These are phyloP conservation scores for Protea cynaroides DNA, from an alignment of 164 flowering plant genomes.

Conservation along the genomic window DNA sequence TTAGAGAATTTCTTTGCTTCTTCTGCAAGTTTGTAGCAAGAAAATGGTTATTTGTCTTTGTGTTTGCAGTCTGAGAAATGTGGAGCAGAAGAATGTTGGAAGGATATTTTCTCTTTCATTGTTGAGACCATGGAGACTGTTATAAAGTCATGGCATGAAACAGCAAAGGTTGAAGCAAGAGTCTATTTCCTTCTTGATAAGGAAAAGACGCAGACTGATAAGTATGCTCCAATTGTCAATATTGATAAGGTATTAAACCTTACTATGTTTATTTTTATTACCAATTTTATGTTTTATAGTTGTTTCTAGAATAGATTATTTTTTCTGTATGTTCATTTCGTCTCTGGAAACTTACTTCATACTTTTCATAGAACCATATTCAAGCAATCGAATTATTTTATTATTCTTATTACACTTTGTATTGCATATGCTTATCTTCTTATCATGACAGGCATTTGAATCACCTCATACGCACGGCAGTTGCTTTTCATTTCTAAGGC, in stretches of 20 bases:
- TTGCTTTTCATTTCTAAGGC: slow-evolving; percentile 81
- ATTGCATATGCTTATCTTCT: slow-evolving; percentile 8
- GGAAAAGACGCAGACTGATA: slow-evolving; percentile 74
- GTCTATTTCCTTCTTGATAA: slow-evolving; percentile 76
- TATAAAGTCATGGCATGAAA: slow-evolving; percentile 81
- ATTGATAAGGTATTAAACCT: slow-evolving; percentile 68
- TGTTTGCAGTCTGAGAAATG: slow-evolving; percentile 56
- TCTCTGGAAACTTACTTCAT: no score
- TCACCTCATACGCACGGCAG: slow-evolving; percentile 86
- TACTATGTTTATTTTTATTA: background rate
- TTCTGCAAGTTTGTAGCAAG: no score
- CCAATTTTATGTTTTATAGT: background rate
- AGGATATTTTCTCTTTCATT: slow-evolving; percentile 57
- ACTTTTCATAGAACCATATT: no score
- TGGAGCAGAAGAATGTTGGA: slow-evolving; percentile 50
- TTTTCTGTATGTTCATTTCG: no score
- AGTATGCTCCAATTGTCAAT: slow-evolving; percentile 81
- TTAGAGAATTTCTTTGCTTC: no score
- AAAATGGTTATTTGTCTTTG: slow-evolving; percentile 2
- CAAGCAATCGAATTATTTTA: no score
- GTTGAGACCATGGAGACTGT: slow-evolving; percentile 79
- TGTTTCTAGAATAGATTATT: background rate
- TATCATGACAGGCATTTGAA: slow-evolving; percentile 75
- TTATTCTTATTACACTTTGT: slow-evolving; percentile 1
- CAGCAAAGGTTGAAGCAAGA: slow-evolving; percentile 71